These are phyloP conservation scores for Picochlorum costavermella DNA, from an alignment of 139 green algal species.

Conservation along the genomic window DNA sequence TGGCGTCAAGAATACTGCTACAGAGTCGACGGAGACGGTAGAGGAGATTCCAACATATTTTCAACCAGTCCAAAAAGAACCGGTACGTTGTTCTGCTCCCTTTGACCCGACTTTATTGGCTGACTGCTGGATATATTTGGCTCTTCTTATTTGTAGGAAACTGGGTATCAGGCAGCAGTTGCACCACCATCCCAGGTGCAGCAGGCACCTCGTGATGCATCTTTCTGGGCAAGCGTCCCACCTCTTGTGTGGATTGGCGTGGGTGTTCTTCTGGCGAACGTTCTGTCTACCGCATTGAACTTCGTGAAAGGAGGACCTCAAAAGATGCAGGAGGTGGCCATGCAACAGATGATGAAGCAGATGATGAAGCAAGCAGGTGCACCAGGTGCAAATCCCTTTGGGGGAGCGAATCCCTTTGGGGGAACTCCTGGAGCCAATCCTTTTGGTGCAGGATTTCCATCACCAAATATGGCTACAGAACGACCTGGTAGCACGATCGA, in stretches of 20 bases:
- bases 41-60: slow-evolving; percentile 24
- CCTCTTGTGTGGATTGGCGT: slow-evolving; percentile 29
- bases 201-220: background rate
- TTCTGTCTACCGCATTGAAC: slow-evolving; percentile 15
- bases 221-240: slow-evolving; percentile 21
- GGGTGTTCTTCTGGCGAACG: slow-evolving; percentile 17
- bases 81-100: background rate
- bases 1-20: background rate
- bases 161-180: too few relatives aligned
- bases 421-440: slow-evolving; percentile 4
- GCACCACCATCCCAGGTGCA: background rate
- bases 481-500: background rate
- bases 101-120: background rate
- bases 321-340: slow-evolving; percentile 31
- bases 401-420: background rate
- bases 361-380: slow-evolving; percentile 35
- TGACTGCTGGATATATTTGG: background rate
- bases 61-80: background rate
- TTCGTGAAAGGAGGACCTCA: slow-evolving; percentile 23
- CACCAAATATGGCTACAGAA: background rate
- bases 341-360: slow-evolving; percentile 35
- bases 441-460: slow-evolving; percentile 12
- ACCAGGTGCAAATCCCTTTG: slow-evolving; percentile 19
- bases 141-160: too few relatives aligned
- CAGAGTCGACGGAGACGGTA: background rate